Evolutionary conservation across 768 basidiomycete genomes (phyloP).

Genomic region (Austroboletus eburneus): DNA sequence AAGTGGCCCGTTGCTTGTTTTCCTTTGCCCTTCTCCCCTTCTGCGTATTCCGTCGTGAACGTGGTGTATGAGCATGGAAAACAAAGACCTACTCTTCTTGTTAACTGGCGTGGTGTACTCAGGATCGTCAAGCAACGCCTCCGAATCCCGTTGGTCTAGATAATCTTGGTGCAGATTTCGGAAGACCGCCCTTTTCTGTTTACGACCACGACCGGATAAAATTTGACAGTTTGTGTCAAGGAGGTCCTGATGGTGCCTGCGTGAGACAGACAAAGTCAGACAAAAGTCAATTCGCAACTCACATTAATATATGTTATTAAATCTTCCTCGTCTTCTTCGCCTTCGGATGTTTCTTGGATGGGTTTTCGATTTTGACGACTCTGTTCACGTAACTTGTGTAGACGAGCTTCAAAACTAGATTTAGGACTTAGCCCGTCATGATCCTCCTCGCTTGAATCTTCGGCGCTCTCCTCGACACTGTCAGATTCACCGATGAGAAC

Average conservation of each 20-base stretch:
- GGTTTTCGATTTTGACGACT: slow-evolving; percentile 14
- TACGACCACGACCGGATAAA: slow-evolving; percentile 40
- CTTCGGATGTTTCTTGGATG: slow-evolving; percentile 10
- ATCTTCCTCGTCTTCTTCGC: slow-evolving; percentile 48
- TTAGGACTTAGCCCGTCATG: slow-evolving; percentile 34
- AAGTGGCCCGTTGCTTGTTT: slow-evolving; percentile 26
- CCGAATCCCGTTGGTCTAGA: slow-evolving; percentile 39
- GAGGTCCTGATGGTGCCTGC: slow-evolving; percentile 52
- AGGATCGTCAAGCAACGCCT: slow-evolving; percentile 24
- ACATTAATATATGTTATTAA: slow-evolving; percentile 56
- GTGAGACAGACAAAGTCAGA: slow-evolving; percentile 4
- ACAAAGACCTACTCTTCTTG: slow-evolving; percentile 46
- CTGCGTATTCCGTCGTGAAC: background rate
- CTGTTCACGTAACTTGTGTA: slow-evolving; percentile 30
- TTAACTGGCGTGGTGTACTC: slow-evolving; percentile 18
- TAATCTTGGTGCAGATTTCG: slow-evolving; percentile 55
- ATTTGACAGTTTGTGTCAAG: slow-evolving; percentile 58
- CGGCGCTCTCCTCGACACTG: slow-evolving; percentile 21
- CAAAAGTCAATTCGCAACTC: slow-evolving; percentile 10
- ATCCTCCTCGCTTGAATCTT: slow-evolving; percentile 32
- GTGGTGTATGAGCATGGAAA: background rate
- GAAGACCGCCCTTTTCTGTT: slow-evolving; percentile 55
- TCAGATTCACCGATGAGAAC: slow-evolving; percentile 37
- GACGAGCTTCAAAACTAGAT: slow-evolving; percentile 34
- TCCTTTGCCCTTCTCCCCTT: slow-evolving; percentile 32